A percentile compares a stretch with the other conserved stretches of the same genome.
Conservation (phyloP, 768 basidiomycete species). For the Termitomyces sp. region DNA sequence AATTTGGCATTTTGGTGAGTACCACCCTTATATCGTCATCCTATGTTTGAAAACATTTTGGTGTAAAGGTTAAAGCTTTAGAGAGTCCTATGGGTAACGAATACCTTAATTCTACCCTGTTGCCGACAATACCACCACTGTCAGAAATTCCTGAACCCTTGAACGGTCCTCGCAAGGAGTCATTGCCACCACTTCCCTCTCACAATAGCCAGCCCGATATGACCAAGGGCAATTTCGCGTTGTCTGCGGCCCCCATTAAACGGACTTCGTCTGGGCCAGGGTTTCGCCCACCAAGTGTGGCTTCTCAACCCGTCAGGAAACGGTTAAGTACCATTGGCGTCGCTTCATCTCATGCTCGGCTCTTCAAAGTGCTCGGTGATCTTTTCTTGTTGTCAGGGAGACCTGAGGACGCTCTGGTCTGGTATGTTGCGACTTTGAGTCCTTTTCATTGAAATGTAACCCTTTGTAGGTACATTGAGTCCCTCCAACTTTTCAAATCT, state of each 20-base stretch:
- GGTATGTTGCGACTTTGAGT: conserved; percentile 39
- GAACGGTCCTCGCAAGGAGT: conserved; percentile 40
- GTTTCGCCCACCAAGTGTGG: conserved; percentile 50
- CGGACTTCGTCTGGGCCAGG: conserved; percentile 51
- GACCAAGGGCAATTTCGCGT: conserved; percentile 27
- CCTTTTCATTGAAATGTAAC: background rate
- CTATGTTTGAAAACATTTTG: conserved; percentile 4
- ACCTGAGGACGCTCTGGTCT: conserved; percentile 72
- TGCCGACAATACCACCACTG: conserved; percentile 57
- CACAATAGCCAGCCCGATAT: conserved; percentile 58
- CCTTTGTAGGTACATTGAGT: conserved; percentile 74
- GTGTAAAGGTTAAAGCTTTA: conserved; percentile 60
- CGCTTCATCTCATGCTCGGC: conserved; percentile 76
- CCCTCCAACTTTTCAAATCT: conserved; percentile 68
- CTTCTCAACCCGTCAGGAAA: conserved; percentile 47
- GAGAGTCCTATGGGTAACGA: conserved; percentile 86
- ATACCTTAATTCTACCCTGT: conserved; percentile 65
- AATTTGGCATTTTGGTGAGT: conserved; percentile 81
- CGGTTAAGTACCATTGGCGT: conserved; percentile 59
- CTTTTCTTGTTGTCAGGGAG: conserved; percentile 87
- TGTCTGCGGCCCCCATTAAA: conserved; percentile 39
- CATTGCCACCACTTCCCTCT: conserved; percentile 40
- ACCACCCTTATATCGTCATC: background rate
- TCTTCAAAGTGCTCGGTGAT: conserved; percentile 86
- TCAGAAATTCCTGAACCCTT: conserved; percentile 58